Conservation (phyloP, 2,329 filamentous ascomycete genomes). For the Neurospora sp. region DNA sequence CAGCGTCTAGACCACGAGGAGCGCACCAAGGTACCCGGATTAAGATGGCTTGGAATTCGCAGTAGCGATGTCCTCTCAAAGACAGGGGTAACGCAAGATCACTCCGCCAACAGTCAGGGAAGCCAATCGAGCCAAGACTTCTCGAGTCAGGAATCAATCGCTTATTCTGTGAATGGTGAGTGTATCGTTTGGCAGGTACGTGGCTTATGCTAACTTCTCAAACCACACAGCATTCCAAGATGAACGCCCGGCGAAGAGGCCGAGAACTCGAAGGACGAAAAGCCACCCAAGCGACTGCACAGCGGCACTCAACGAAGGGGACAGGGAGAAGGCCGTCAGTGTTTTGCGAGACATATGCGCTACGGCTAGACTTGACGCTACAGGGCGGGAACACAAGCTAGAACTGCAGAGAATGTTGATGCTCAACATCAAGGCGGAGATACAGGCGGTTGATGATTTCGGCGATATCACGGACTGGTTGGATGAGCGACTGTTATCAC, state of each 20-base stretch:
- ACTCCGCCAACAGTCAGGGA: slow-evolving; percentile 1
- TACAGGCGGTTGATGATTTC: slow-evolving; percentile 56
- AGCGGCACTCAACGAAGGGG: slow-evolving; percentile 23
- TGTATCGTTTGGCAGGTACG: too few species aligned
- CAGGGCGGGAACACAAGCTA: slow-evolving; percentile 31
- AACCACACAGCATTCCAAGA: slow-evolving; percentile 1
- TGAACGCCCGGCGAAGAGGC: slow-evolving; percentile 9
- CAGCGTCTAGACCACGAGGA: slow-evolving; percentile 50
- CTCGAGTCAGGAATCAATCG: slow-evolving; percentile 11
- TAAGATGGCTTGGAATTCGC: slow-evolving; percentile 57
- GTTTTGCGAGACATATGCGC: slow-evolving; percentile 37
- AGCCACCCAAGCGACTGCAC: slow-evolving; percentile 3
- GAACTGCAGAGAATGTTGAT: slow-evolving; percentile 67
- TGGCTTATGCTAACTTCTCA: not conserved
- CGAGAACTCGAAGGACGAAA: not conserved
- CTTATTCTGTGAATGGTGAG: slow-evolving; percentile 8
- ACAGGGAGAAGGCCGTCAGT: slow-evolving; percentile 47
- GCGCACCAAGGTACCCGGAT: slow-evolving; percentile 34
- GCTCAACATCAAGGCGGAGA: slow-evolving; percentile 67
- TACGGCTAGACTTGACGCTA: slow-evolving; percentile 14
- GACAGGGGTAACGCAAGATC: not conserved
- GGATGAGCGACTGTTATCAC: slow-evolving; percentile 28
- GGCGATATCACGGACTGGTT: slow-evolving; percentile 43
- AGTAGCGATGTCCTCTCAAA: slow-evolving; percentile 28
- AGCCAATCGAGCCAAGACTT: slow-evolving; percentile 8